These are phyloP conservation scores for Apophysomyces trapeziformis DNA, from an alignment of 371 early-diverging fungal species.

Conservation along the genomic window DNA sequence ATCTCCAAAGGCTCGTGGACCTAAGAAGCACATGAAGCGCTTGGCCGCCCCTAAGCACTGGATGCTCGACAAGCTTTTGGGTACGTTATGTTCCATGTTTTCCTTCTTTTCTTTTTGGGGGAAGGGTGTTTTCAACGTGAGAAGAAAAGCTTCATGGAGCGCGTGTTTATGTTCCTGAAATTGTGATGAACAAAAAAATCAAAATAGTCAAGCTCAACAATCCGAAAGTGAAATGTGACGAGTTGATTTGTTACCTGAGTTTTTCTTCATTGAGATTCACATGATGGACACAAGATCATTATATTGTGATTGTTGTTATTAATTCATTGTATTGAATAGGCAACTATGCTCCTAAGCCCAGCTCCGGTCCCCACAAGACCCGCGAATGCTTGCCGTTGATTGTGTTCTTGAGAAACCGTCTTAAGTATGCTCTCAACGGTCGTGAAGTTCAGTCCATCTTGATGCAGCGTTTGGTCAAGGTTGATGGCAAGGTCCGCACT, in stretches of 20 bases:
- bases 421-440: constrained; percentile 98
- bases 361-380: constrained; percentile 99
- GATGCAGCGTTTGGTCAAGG: constrained; percentile 98
- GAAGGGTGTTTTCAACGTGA: not conserved
- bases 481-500: constrained; percentile 98
- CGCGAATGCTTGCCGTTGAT: constrained; percentile 61
- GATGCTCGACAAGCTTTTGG: constrained; percentile 99
- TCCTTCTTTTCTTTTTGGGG: not conserved
- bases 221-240: constrained; percentile 27
- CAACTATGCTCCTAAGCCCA: constrained; percentile 95
- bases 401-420: constrained; percentile 98
- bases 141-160: not conserved
- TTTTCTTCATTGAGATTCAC: not conserved
- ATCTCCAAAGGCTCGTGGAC: constrained; percentile 91
- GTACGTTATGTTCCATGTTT: constrained; percentile 19
- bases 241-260: constrained; percentile 23
- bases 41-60: constrained; percentile 99
- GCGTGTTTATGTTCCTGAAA: not conserved
- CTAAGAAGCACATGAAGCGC: constrained; percentile 99
- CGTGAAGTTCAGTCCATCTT: constrained; percentile 98
- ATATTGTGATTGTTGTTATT: not conserved
- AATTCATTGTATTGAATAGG: constrained; percentile 26
- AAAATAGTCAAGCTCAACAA: constrained; percentile 55
- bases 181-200: constrained; percentile 40
- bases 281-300: not conserved